Base-by-base conservation (phyloP, 805 yeast genomes). In the Starmerella potacharoeniae region DNA sequence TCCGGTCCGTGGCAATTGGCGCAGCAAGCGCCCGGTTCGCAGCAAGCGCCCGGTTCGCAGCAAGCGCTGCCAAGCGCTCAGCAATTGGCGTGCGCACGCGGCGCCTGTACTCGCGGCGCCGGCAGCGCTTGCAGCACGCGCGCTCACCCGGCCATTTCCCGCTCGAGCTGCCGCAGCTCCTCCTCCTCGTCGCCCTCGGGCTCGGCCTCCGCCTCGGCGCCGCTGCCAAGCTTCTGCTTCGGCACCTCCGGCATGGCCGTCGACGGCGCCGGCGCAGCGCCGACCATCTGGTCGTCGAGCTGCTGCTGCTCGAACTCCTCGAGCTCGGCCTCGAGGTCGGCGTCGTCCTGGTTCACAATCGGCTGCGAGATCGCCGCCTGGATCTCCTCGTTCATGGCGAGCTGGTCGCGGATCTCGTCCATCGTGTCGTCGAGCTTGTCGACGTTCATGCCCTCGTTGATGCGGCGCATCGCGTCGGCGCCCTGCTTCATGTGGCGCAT, bases 401-500 rank as follows among this genome's bases (percentile, higher is more conserved):
- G 95, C 71, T 93, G 97, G 68, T 93, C 98, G 63, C 97, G 81
- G 60, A 95, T 88, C 59, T 91, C 96, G 69, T 93, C 98, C 97
- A 93, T 91, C 8, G 97, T 91, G 64, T 83, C 85, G 68, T 93
- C 98, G 44, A 93, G 97, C 74, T 89, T 90, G 71, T 93, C 98
- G 58, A 93, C 88, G 68, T 93, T 84, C 75, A 93, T 82, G 66
- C 89, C 95, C 60, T 89, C 90, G 70, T 93, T 97, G 66, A 93
- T 91, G 66, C 84, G 85, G 69, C 90, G 89, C 96, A 93, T 88
- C 43, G 97, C 97, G 67, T 79, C 78, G 5, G 98, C 95, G 57
- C 97, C 97, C 69, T 88, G 95, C 71, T 91, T 85, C 97, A 93
- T 93, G 52, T 95, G 96, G 77, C 88, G 88, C 96, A 93, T 86